Conservation (phyloP, 2,329 filamentous ascomycete genomes). For the Penicillium sp. region DNA sequence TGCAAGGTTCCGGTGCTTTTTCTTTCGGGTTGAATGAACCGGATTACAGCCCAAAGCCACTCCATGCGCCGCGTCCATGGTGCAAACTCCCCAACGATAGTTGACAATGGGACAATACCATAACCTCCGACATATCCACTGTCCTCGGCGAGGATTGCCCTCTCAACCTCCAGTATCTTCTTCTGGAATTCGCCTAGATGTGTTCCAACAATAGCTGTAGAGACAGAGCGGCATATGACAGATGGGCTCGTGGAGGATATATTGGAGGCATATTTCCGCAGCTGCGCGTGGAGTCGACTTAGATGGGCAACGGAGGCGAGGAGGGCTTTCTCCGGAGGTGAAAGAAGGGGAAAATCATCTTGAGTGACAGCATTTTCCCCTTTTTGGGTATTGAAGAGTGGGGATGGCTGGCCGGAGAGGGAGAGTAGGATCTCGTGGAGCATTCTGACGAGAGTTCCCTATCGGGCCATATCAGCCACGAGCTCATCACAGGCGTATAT, state of each 20-base stretch:
- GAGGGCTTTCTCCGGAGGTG: constrained; percentile 78
- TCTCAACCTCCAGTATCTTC: constrained; percentile 82
- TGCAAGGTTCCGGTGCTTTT: constrained; percentile 26
- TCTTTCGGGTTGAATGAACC: constrained; percentile 60
- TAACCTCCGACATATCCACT: constrained; percentile 82
- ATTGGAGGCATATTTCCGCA: constrained; percentile 64
- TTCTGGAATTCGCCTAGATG: constrained; percentile 79
- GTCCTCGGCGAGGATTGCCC: constrained; percentile 71
- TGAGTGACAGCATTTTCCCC: constrained; percentile 51
- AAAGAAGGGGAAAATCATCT: constrained; percentile 52
- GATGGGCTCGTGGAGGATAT: constrained; percentile 72
- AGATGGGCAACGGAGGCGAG: constrained; percentile 73
- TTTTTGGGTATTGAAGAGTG: constrained; percentile 65
- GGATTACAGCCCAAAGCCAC: constrained; percentile 75
- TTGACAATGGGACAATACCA: constrained; percentile 86
- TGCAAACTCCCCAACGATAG: constrained; percentile 79
- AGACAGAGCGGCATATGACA: constrained; percentile 81
- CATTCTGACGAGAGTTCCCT: constrained; percentile 55
- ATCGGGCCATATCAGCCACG: background rate
- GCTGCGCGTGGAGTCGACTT: constrained; percentile 71
- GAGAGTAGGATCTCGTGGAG: constrained; percentile 98
- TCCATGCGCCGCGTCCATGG: constrained; percentile 80
- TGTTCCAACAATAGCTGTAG: constrained; percentile 68
- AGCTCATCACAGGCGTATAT: constrained; percentile 12
- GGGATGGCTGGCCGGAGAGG: constrained; percentile 88